These are phyloP conservation scores for Halteria grandinella DNA, from an alignment of 73 alveolate species.

Conservation along the genomic window DNA sequence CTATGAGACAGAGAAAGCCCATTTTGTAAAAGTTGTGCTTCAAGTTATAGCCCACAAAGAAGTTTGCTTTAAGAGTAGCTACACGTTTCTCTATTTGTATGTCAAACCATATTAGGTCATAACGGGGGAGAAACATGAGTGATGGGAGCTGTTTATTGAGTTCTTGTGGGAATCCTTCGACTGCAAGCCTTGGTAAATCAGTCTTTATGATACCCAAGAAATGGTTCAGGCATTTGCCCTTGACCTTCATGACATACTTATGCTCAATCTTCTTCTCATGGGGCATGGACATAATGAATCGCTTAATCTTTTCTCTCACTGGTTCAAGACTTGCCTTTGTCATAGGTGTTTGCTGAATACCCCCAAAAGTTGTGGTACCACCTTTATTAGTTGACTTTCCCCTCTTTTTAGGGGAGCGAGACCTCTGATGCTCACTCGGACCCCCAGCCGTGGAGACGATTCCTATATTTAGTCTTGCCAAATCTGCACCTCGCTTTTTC, in stretches of 20 bases:
- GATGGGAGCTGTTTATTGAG: slow-evolving; percentile 34
- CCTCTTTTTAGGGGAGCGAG: too few species aligned
- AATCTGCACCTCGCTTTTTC: too few species aligned
- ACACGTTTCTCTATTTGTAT: slow-evolving; percentile 27
- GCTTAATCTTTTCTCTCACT: not conserved
- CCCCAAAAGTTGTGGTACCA: too few species aligned
- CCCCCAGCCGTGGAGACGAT: too few species aligned
- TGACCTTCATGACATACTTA: slow-evolving; percentile 45
- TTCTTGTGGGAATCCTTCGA: slow-evolving; percentile 46
- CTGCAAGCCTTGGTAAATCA: slow-evolving; percentile 17
- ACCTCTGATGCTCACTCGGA: too few species aligned
- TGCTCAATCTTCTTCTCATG: slow-evolving; percentile 40
- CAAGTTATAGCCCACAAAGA: slow-evolving; percentile 35
- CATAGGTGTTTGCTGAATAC: not conserved
- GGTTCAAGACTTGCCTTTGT: slow-evolving; percentile 5
- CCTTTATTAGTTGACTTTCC: too few species aligned
- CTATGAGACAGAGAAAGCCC: slow-evolving; percentile 29
- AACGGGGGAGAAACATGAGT: slow-evolving; percentile 2
- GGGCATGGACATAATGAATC: slow-evolving; percentile 3
- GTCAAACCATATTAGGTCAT: slow-evolving; percentile 51
- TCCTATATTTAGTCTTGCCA: too few species aligned
- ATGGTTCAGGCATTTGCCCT: slow-evolving; percentile 32
- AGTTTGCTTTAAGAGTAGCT: slow-evolving; percentile 42
- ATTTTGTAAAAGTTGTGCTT: slow-evolving; percentile 18
- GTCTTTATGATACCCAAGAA: slow-evolving; percentile 41